Conservation (phyloP, 78 protist species). For the Creolimax fragrantissima region DNA sequence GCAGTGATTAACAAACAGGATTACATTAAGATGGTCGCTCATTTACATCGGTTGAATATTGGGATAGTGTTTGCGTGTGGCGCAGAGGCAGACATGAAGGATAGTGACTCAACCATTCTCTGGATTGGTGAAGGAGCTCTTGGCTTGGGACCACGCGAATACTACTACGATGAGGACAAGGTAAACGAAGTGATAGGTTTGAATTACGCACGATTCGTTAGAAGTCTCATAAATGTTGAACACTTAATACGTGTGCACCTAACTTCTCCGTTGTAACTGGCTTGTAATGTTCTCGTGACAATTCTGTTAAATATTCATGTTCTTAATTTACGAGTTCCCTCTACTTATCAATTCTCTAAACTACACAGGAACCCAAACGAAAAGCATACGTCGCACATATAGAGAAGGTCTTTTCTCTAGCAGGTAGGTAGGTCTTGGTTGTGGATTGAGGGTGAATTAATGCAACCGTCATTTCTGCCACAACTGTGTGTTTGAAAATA, state of each 20-base stretch:
- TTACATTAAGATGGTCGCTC: not conserved
- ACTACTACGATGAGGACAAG: constrained; percentile 1
- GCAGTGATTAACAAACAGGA: not conserved
- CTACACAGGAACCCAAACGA: not conserved
- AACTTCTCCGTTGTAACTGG: too few relatives aligned
- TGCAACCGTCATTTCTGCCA: too few relatives aligned
- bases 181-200: too few relatives aligned
- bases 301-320: too few relatives aligned
- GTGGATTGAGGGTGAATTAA: too few relatives aligned
- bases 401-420: not conserved
- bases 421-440: not conserved
- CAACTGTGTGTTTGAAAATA: too few relatives aligned
- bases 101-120: not conserved
- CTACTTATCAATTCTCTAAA: too few relatives aligned
- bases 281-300: too few relatives aligned
- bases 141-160: not conserved
- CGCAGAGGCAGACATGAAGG: constrained; percentile 19
- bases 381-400: not conserved
- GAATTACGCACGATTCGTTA: too few relatives aligned
- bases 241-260: too few relatives aligned
- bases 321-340: too few relatives aligned
- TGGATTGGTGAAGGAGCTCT: not conserved
- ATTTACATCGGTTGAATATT: not conserved
- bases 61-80: not conserved
- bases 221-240: too few relatives aligned